Percentiles rank a stretch among this genome's conserved stretches.
These are phyloP conservation scores for Urochloa ruziziensis DNA, from an alignment of 176 grass and related monocot species.

Conservation along the genomic window DNA sequence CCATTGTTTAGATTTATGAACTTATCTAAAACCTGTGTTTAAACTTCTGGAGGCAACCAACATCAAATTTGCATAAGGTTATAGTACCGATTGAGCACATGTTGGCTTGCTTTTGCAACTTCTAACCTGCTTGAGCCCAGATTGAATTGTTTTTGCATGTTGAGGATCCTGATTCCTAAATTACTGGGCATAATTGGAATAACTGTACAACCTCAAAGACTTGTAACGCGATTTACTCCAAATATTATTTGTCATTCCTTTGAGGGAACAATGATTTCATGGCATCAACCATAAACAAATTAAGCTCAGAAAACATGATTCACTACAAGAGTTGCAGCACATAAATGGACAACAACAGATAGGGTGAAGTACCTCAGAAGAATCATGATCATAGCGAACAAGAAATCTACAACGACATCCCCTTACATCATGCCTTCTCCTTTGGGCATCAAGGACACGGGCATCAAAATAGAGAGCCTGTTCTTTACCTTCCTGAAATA, in stretches of 20 bases:
- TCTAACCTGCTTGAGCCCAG: background rate
- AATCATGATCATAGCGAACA: constrained; percentile 82
- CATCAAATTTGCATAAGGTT: background rate
- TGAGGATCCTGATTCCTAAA: background rate
- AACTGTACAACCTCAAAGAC: background rate
- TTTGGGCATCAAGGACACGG: constrained; percentile 80
- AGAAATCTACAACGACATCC: constrained; percentile 88
- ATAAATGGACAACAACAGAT: background rate
- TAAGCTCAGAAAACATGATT: background rate
- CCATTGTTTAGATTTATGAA: background rate
- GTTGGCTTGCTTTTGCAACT: background rate
- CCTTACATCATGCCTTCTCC: constrained; percentile 79
- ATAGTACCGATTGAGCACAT: background rate
- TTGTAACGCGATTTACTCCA: background rate
- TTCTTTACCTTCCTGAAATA: constrained; percentile 78
- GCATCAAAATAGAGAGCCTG: constrained; percentile 92
- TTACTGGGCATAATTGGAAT: background rate
- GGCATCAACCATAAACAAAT: background rate
- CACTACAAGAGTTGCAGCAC: background rate
- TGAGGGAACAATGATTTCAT: background rate
- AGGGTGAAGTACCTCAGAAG: constrained; percentile 56
- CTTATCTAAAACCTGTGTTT: background rate
- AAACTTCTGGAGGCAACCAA: background rate
- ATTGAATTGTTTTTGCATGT: background rate
- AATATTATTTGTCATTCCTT: background rate